Base-by-base conservation (phyloP, 257 asterid genomes). In the Primulina tabacum region DNA sequence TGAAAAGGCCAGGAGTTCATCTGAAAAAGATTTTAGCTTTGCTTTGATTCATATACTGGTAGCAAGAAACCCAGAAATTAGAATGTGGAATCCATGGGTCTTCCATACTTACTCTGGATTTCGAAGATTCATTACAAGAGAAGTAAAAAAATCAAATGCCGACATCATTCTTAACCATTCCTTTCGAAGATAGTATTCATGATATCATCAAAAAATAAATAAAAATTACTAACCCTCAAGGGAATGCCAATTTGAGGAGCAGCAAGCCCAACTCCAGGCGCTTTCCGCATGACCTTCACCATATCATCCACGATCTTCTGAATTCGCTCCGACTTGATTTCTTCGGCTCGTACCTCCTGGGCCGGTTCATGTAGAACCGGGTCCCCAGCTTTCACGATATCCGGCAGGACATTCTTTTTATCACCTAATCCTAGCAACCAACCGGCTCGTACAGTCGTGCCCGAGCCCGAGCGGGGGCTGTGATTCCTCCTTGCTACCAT, bases 231-330 rank as follows among this genome's bases (percentile, higher is more conserved):
- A 61, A 90, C 98, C 92, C 81, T 88, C 67, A 92, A 79, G 0
- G 99, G 96, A 58, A 90, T 80, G 24, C 99, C 99, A 77, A 93
- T 89, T 60, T 93, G 99, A 14, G 99, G 96, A 70, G 99, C 99
- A 71, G 99, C 97, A 75, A 90, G 94, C 65, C 99, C 97, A 77
- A 93, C 99, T 32, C 97, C 99, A 52, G 97, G 97, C 65, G 94
- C 97, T 71, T 70, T 76, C 34, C 96, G 75, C 98, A 90, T 88
- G 62, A 79, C 95, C 80, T 74, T 69, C 73, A 90, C 86, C 96
- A 92, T 92, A 65, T 88, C 97, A 62, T 88, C 95, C 32, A 92
- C 79, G 6, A 92, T 84, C 76, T 88, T 87, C 83, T 92, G 97
- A 65, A 92, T 68, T 76, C 93, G 86, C 52, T 87, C 88, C 76